Evolutionary conservation across 768 basidiomycete genomes (phyloP).

Genomic region (Boletus rubroflammeus): DNA sequence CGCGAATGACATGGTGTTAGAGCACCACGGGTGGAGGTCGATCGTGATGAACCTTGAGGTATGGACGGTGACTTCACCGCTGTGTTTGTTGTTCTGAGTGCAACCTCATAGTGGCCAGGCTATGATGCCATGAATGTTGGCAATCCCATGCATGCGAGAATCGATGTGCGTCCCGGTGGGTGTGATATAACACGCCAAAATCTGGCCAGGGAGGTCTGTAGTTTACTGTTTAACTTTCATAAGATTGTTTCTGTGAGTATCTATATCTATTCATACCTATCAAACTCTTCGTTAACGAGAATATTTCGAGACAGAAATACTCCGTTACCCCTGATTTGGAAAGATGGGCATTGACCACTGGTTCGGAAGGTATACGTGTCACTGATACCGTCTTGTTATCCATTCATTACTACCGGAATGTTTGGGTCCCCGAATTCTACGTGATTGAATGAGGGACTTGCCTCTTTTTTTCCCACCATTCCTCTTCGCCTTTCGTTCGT

Average conservation of each 20-base stretch:
- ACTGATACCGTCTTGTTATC: slow-evolving; percentile 20
- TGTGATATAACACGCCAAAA: slow-evolving; percentile 19
- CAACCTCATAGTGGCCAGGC: slow-evolving; percentile 22
- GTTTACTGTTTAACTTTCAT: slow-evolving; percentile 9
- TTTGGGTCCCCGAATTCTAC: slow-evolving; percentile 30
- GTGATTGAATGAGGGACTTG: slow-evolving; percentile 19
- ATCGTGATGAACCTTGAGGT: slow-evolving; percentile 24
- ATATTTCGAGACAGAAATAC: slow-evolving; percentile 1
- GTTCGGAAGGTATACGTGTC: slow-evolving; percentile 13
- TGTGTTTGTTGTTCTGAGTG: neutral
- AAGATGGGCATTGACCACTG: slow-evolving; percentile 19
- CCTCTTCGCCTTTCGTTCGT: neutral
- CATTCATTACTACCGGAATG: slow-evolving; percentile 26
- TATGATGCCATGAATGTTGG: neutral
- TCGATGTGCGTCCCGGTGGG: slow-evolving; percentile 8
- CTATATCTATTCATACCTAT: neutral
- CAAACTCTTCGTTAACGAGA: neutral
- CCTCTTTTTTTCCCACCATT: neutral
- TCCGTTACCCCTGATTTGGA: slow-evolving; percentile 9
- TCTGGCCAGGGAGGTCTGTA: slow-evolving; percentile 16
- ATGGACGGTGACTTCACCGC: neutral
- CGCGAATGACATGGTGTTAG: slow-evolving; percentile 17
- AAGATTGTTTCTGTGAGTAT: slow-evolving; percentile 7
- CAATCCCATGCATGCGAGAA: slow-evolving; percentile 11
- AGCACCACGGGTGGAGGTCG: slow-evolving; percentile 17